These are phyloP conservation scores for Colletotrichum sp. DNA, from an alignment of 2,329 filamentous ascomycete species.

Conservation along the genomic window DNA sequence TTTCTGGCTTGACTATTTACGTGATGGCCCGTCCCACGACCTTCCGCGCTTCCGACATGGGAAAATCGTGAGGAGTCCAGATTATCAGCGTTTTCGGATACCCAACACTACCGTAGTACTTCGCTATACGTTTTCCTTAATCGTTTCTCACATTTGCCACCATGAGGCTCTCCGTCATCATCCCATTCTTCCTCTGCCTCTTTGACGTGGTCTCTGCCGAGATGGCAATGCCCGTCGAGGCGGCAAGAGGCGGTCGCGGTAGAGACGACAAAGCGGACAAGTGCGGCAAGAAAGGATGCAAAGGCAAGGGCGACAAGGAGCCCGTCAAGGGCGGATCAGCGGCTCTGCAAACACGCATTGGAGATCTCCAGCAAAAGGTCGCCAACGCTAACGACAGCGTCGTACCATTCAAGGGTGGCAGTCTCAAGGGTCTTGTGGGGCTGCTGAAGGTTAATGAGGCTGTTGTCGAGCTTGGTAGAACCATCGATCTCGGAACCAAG, in stretches of 20 bases:
- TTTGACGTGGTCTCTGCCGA: background rate
- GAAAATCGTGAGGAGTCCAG: background rate
- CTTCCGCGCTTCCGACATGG: background rate
- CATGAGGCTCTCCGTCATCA: background rate
- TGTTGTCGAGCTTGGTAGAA: background rate
- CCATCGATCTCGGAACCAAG: background rate
- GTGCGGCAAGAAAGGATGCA: background rate
- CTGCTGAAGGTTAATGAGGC: conserved; percentile 14
- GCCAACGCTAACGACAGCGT: background rate
- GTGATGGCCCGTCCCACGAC: background rate
- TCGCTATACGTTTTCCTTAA: background rate
- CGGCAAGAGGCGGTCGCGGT: background rate
- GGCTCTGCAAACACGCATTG: background rate
- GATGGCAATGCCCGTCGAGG: background rate
- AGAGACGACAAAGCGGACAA: background rate
- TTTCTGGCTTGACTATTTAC: conserved; percentile 2
- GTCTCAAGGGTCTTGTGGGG: background rate
- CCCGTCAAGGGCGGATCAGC: background rate
- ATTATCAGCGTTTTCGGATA: background rate
- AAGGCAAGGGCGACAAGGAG: background rate
- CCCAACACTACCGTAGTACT: background rate
- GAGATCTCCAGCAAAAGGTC: background rate
- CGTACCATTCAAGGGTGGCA: conserved; percentile 8
- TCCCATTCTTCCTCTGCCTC: conserved; percentile 1
- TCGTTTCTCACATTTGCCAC: background rate